A percentile compares a stretch with the other conserved stretches of the same genome.
These are phyloP conservation scores for Hondaea fermentalgiana DNA, from an alignment of 108 stramenopile genomes.

Conservation along the genomic window DNA sequence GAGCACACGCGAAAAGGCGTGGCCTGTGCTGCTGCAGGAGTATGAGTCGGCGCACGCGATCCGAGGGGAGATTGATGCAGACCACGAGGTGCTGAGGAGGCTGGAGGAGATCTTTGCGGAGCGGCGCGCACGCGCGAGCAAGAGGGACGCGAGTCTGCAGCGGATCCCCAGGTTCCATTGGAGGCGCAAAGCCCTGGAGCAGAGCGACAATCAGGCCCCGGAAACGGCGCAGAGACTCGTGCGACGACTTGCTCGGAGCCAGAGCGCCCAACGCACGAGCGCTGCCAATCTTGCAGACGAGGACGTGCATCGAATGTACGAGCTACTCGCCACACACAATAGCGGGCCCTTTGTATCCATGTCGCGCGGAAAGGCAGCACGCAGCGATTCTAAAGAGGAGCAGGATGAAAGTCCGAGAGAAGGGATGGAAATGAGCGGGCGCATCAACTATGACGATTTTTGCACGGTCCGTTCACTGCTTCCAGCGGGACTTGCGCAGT, in stretches of 20 bases:
- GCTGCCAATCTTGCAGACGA: neutral
- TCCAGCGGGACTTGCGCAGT: neutral
- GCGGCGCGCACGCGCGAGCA: neutral
- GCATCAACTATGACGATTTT: conserved; percentile 28
- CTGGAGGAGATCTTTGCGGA: neutral
- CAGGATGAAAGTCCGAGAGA: neutral
- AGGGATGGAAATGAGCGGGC: neutral
- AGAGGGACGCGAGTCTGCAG: neutral
- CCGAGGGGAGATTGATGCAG: neutral
- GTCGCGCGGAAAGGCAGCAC: no score
- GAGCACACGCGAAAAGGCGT: neutral
- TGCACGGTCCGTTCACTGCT: neutral
- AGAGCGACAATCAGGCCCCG: neutral
- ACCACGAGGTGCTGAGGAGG: neutral
- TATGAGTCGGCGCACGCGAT: neutral
- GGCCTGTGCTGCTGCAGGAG: neutral
- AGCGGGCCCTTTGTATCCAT: neutral
- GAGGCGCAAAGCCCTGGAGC: neutral
- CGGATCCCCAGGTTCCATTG: neutral
- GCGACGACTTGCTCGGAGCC: neutral
- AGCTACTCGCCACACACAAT: neutral
- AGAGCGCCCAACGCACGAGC: neutral
- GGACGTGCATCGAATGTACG: neutral
- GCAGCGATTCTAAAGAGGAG: neutral
- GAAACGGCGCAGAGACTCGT: neutral